Evolutionary conservation across 768 basidiomycete species (phyloP), one percentile per base, ranked within the genome.

Genomic region (Pisolithus orientalis): DNA sequence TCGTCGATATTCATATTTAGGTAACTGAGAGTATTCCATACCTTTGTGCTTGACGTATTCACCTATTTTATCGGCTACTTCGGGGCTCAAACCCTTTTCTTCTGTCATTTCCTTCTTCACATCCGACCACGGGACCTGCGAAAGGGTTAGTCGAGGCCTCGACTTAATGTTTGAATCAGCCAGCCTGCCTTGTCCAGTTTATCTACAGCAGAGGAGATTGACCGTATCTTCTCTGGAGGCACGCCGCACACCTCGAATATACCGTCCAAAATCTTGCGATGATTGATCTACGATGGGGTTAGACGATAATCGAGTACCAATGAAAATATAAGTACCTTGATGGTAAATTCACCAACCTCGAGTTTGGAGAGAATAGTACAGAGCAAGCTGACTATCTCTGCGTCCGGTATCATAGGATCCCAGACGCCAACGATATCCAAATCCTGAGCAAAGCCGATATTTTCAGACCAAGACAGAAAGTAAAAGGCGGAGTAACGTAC

Each of bases 401-500:
- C 90, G 64, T 98, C 96, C 8, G 96, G 90, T 50, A 99, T 90
- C 96, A 99, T 99, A 4, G 91, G 72, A 67, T 99, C 96, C 85
- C 90, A 97, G 7, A 67, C 63, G 8, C 96, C 96, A 29, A 87
- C 82, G 49, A 98, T 93, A 67, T 98, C 96, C 62, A 98, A 89
- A 68, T 99, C 95, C 94, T 95, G 60, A 38, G 11, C 14, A 17
- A 3, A 17, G 10, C 44, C 8, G 4, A 21, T 21, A 21, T 13
- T 8, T 34, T 52, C 3, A 37, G 0, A 17, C 50, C 43, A 45
- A 49, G 10, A 3, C 3, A 10, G 14, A 31, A 34, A 39, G 51
- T 43, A 42, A 14, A 2, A 49, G 4, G 42, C 4, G 4, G 5
- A 24, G 55, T 39, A 2, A 73, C 82, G 59, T 58, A 94, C 92